Base-by-base conservation (phyloP, 176 grass and related monocot species). In the Oryza coarctata region DNA sequence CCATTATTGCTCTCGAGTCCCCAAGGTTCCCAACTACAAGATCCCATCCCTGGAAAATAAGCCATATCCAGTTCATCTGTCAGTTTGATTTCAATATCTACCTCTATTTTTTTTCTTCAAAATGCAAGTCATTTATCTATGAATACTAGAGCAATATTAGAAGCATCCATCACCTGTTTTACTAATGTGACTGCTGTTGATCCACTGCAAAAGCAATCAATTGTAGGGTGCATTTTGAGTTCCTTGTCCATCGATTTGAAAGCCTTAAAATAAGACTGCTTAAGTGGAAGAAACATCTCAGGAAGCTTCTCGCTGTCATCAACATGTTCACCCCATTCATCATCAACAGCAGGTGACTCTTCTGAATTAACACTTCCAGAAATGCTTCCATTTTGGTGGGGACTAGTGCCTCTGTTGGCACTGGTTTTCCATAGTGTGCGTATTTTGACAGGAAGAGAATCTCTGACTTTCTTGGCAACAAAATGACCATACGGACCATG, bases 181-280 rank as follows among this genome's bases (percentile, higher is more conserved):
- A 99, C 82, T 67, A 99, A 50, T 81, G 96, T 95, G 39, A 99
- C 96, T 71, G 96, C 93, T 22, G 96, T 99, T 52, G 87, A 87
- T 74, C 96, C 96, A 80, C 96, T 99, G 76, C 96, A 99, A 83
- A 99, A 99, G 79, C 96, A 99, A 88, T 99, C 96, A 41, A 99
- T 91, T 47, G 81, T 90, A 62, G 89, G 79, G 63, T 99, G 91
- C 65, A 93, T 41, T 85, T 92, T 99, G 71, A 99, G 84, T 61
- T 99, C 96, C 88, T 91, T 93, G 76, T 99, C 96, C 96, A 99
- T 99, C 45, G 76, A 87, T 76, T 91, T 95, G 86, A 95, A 99
- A 85, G 96, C 91, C 84, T 95, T 95, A 3, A 92, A 82, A 86
- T 92, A 95, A 55, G 96, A 99, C 34, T 94, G 68, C 79, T 99